Evolutionary conservation across 2,329 filamentous ascomycete species (phyloP).

Genomic region (Pestalotiopsis sp.): DNA sequence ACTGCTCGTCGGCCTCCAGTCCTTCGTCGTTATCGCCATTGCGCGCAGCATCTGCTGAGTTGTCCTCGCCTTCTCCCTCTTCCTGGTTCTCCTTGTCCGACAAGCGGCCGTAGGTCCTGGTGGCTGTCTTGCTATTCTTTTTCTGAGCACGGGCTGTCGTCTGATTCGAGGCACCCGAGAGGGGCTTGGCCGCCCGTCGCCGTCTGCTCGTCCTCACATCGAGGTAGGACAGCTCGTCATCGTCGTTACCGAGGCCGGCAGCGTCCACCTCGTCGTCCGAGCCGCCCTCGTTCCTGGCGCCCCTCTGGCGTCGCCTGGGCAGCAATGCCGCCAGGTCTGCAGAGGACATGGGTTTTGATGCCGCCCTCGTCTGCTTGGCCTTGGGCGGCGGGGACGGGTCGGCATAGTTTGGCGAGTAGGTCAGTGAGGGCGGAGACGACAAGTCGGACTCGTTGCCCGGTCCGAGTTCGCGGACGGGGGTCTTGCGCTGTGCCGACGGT

Average conservation of each 20-base stretch:
- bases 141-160: conserved; percentile 17
- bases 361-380: conserved; percentile 33
- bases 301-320: conserved; percentile 52
- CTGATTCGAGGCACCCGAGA: conserved; percentile 31
- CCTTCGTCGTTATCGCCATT: conserved; percentile 28
- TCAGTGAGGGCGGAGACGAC: conserved; percentile 68
- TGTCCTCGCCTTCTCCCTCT: conserved; percentile 36
- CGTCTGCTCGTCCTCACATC: conserved; percentile 36
- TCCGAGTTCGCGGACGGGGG: conserved; percentile 31
- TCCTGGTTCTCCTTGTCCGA: conserved; percentile 64
- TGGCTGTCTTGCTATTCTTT: conserved; percentile 18
- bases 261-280: conserved; percentile 53
- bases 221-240: conserved; percentile 59
- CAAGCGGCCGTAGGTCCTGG: conserved; percentile 54
- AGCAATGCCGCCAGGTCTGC: conserved; percentile 57
- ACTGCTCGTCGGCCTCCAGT: conserved; percentile 38
- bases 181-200: conserved; percentile 35
- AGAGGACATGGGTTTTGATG: conserved; percentile 49
- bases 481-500: conserved; percentile 32
- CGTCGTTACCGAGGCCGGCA: conserved; percentile 51
- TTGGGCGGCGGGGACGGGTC: conserved; percentile 31
- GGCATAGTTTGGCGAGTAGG: conserved; percentile 64
- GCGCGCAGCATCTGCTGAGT: conserved; percentile 42
- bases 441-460: conserved; percentile 51
- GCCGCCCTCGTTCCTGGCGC: conserved; percentile 40